A percentile compares a stretch with the other conserved stretches of the same genome.
These are phyloP conservation scores for Pseudopyricularia javanii DNA, from an alignment of 2,329 filamentous ascomycete genomes.

Conservation along the genomic window DNA sequence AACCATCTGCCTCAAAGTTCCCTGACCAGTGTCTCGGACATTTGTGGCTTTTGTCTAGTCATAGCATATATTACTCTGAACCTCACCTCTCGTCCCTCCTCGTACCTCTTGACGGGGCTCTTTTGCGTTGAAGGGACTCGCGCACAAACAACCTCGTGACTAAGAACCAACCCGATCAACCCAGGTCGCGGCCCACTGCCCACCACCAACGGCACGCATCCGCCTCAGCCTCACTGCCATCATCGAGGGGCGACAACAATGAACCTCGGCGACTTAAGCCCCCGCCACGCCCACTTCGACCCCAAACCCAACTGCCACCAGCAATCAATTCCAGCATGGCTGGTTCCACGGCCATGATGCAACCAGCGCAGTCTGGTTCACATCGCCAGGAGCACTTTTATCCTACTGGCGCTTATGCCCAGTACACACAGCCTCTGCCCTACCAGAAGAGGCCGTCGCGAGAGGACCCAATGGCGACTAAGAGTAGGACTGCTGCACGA, in stretches of 20 bases:
- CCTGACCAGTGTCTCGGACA: not conserved
- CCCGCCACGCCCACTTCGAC: conserved; percentile 7
- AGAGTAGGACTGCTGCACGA: conserved; percentile 11
- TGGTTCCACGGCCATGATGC: not conserved
- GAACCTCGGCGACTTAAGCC: conserved; percentile 5
- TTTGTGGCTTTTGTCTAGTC: not conserved
- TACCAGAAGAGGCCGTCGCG: conserved; percentile 8
- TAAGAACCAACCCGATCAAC: not conserved
- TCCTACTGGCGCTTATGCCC: not conserved
- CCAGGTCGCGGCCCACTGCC: not conserved
- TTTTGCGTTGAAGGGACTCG: not conserved
- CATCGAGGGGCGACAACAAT: not conserved
- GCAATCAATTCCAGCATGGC: not conserved
- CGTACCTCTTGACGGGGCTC: not conserved
- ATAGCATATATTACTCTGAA: not conserved
- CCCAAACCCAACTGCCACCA: conserved; percentile 5
- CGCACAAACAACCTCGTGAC: not conserved
- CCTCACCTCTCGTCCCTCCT: not conserved
- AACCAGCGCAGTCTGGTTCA: not conserved
- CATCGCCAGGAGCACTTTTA: not conserved
- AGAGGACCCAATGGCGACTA: conserved; percentile 14
- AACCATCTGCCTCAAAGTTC: not conserved
- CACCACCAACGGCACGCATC: conserved; percentile 2
- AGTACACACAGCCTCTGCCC: not conserved
- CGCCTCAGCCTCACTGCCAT: conserved; percentile 3